Base-by-base conservation (phyloP, 805 yeast species). In the Candida wancherniae region DNA sequence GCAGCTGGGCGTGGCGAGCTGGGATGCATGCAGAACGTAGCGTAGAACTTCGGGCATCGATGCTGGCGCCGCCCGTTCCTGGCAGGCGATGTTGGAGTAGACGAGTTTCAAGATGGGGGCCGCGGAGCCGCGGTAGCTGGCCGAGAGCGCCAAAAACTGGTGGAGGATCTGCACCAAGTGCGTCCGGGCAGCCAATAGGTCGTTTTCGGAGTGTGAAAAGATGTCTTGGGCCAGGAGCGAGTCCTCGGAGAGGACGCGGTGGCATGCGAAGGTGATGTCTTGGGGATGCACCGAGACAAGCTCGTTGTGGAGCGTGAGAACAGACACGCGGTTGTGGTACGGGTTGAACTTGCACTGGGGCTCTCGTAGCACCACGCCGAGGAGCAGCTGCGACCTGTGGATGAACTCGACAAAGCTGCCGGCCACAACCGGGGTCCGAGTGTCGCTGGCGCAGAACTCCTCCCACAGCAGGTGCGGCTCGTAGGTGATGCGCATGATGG, bases 381-480 rank as follows among this genome's bases (percentile, higher is more conserved):
- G 45, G 3, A 32, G 33, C 4, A 50, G 30, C 6, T 39, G 41
- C 5, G 33, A 24, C 3, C 44, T 45, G 17, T 51, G 45, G 1
- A 38, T 25, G 34, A 55, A 57, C 36, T 67, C 71, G 6, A 69
- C 58, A 2, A 69, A 34, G 3, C 71, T 61, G 1, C 75, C 75
- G 4, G 37, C 35, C 1, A 28, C 33, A 0, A 63, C 60, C 6
- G 45, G 32, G 5, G 18, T n/a, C 2, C 13, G 11, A 19, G 19
- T 11, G 32, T 33, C 35, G n/a, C 30, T 21, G 6, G 11, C 17
- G 22, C 36, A 29, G 34, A 42, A 35, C 19, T 25, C 39, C 33
- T 21, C 28, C 48, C 48, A 44, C 29, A 31, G 19, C 19, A 11
- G 11, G 20, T 25, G 21, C 9, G 43, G 41, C 27, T 34, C 40